These are phyloP conservation scores for Venturia nashicola DNA, from an alignment of 2,329 filamentous ascomycete genomes.

Conservation along the genomic window DNA sequence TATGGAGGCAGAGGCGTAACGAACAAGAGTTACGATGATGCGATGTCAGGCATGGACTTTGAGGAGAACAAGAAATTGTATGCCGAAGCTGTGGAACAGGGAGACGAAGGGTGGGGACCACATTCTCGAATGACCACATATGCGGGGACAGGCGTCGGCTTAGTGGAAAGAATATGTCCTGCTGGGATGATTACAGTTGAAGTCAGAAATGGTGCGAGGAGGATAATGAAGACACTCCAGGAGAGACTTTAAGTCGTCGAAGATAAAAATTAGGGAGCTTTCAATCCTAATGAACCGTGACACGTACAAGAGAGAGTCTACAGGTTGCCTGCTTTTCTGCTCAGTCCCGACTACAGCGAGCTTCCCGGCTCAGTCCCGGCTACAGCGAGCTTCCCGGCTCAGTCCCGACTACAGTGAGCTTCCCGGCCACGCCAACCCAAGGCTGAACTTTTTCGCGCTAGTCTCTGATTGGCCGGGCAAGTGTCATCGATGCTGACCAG, in stretches of 20 bases:
- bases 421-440: no score
- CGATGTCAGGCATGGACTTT: constrained; percentile 22
- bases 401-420: no score
- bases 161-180: constrained; percentile 38
- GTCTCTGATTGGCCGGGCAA: not conserved
- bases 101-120: constrained; percentile 33
- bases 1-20: constrained; percentile 48
- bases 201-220: constrained; percentile 27
- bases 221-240: constrained; percentile 17
- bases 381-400: no score
- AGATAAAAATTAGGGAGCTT: not conserved
- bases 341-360: no score
- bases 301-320: no score
- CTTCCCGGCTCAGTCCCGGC: no score
- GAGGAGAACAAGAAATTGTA: constrained; percentile 33
- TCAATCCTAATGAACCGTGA: not conserved
- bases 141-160: constrained; percentile 48
- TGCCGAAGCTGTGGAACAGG: constrained; percentile 37
- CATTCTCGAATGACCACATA: constrained; percentile 48
- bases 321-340: no score
- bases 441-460: not conserved
- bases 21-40: constrained; percentile 39
- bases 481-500: not conserved
- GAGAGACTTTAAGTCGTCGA: not conserved
- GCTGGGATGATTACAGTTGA: constrained; percentile 42